Evolutionary conservation across 2,329 filamentous ascomycete species (phyloP), one percentile per base, ranked within the genome.

Genomic region (Penicillium sclerotigenum): DNA sequence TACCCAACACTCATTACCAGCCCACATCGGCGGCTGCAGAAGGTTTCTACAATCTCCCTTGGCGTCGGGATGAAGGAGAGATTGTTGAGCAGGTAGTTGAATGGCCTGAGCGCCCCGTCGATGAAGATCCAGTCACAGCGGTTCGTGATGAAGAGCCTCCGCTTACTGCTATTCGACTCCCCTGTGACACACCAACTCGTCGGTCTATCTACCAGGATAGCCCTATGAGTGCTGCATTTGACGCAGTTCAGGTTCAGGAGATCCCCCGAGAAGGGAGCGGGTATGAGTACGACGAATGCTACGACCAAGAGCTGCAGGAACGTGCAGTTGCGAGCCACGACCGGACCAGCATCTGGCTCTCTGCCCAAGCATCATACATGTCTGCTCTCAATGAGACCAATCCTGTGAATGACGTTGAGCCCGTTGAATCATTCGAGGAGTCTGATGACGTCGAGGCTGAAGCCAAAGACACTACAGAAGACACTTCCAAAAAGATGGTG

Each of bases 11-110:
- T 63, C 79, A 81, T 20, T 80, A 82, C 13, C 80, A 83, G 8
- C 91, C 91, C 1, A 93, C 90, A 0, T 96, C 93, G 1, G 90
- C 91, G 29, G 91, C 88, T n/a, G 93, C 93, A 10, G 90, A 96
- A 71, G 85, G 88, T 60, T 97, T 97, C 68, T 97, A 97, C 76
- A 87, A 88, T 60, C 82, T 88, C 28, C 91, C 92, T 3, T 97
- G 91, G 87, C 81, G 80, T 61, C 75, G 75, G 22, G 71, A 78
- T 48, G 60, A 75, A 45, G 73, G 75, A 16, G 70, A 77, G 7
- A 69, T 87, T 26, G 75, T 90, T 46, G 88, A 92, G 70, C 87
- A 86, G 43, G 80, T 90, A 31, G 76, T 92, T 29, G 84, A 90
- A 64, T 73, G 86, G 34, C 67, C 71, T 16, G 76, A 80, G 14